A percentile compares a stretch with the other conserved stretches of the same genome.
Evolutionary conservation across 1,284 basidiomycete genomes (phyloP).

Genomic region (Malassezia cuniculi): DNA sequence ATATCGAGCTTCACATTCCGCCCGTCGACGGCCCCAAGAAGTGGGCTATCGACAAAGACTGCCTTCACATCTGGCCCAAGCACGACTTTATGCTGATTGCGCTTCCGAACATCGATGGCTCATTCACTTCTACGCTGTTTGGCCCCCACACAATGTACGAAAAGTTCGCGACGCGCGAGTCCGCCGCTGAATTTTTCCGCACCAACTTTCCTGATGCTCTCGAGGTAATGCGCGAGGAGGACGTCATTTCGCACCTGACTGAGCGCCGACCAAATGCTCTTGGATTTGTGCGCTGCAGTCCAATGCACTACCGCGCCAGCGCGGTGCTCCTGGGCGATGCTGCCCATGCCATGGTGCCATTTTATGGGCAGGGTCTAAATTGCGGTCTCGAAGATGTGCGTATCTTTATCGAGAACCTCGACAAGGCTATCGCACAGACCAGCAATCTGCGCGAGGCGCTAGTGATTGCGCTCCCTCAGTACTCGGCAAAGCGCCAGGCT

Average conservation of each 20-base stretch:
- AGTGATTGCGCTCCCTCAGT: constrained; percentile 57
- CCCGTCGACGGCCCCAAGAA: constrained; percentile 50
- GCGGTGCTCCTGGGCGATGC: constrained; percentile 83
- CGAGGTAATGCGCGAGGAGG: constrained; percentile 64
- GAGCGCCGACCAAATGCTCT: constrained; percentile 74
- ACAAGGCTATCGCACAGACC: constrained; percentile 33
- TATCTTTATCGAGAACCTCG: constrained; percentile 64
- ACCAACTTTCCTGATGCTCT: constrained; percentile 76
- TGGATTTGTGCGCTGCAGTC: constrained; percentile 76
- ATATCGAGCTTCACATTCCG: constrained; percentile 90
- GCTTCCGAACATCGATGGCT: constrained; percentile 57
- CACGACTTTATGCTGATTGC: constrained; percentile 98
- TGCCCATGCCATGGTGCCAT: constrained; percentile 93
- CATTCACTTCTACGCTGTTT: constrained; percentile 64
- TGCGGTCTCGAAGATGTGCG: constrained; percentile 95
- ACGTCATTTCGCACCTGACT: constrained; percentile 62
- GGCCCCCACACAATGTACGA: constrained; percentile 69
- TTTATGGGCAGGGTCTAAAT: constrained; percentile 92
- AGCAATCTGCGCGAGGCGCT: constrained; percentile 49
- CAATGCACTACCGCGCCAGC: constrained; percentile 79
- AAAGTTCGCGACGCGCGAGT: constrained; percentile 12
- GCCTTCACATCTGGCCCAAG: constrained; percentile 97
- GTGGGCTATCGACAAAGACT: constrained; percentile 80
- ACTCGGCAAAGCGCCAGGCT: constrained; percentile 66
- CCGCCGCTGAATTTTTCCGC: constrained; percentile 62